Base-by-base conservation (phyloP, 2,329 filamentous ascomycete genomes). In the Venturia aucupariae region DNA sequence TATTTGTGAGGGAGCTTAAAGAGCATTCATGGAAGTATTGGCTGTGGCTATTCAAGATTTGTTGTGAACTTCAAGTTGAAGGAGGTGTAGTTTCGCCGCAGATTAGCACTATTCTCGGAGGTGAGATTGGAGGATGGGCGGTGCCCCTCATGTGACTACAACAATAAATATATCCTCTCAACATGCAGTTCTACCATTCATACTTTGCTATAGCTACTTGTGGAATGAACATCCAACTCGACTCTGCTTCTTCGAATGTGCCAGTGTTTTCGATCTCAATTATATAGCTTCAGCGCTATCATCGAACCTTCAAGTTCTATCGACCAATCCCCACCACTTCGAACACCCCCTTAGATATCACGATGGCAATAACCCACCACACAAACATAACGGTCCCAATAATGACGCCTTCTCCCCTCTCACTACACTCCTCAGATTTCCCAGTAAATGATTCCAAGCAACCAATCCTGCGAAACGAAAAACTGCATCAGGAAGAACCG, bases 321-420 rank as follows among this genome's bases (percentile, higher is more conserved):
- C 30, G 10, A 10, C 51, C 27, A 57, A 57, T 6, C 51, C 15
- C 15, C 24, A 32, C n/a, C 51, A 1, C 32, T 4, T 15, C 30
- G 4, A 17, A 13, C 51, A 57, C 46, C 4, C 8, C 24, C 46
- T 13, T 27, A 2, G 22, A 8, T 51, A 19, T 39, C 55, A 27
- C 30, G 41, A 46, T 46, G 61, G 19, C 42, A 22, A 44, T 55
- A 27, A 54, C 44, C 35, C n/a, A 46, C 24, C 32, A 35, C 24
- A 51, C 64, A 24, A 46, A 59, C 15, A 55, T 57, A 62, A 54
- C 59, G 24, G 44, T 63, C 32, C 64, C 64, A 6, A 55, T 55
- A 27, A 51, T 51, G 41, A 64, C 42, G 3, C 63, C 55, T n/a
- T 22, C 41, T n/a, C 41, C 63, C 24, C 54, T 15, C 27, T 24